Base-by-base conservation (phyloP, 495 filamentous ascomycete species). In the Thermothielavioides terrestris region DNA sequence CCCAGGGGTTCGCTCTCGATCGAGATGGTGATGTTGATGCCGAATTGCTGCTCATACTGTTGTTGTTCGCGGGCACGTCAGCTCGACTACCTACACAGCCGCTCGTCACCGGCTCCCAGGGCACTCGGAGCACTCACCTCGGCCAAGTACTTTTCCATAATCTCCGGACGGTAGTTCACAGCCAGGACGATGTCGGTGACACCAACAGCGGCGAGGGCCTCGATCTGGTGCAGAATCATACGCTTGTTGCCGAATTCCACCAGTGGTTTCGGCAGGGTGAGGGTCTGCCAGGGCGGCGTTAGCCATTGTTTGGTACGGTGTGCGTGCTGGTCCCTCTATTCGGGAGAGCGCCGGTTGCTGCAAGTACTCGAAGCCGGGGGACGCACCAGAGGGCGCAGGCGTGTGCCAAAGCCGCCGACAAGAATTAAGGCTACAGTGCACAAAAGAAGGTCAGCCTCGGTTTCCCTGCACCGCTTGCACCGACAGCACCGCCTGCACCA, bases 221-320 rank as follows among this genome's bases (percentile, higher is more conserved):
- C 90, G 58, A 98, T 86, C 69, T 98, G 92, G 75, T 98, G 92
- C 54, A 92, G 77, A 71, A 98, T 98, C 92, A 98, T 98, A 58
- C 90, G 92, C 67, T 88, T 89, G 77, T 98, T 98, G 58, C 81
- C 90, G 68, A 98, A 98, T 72, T 98, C 92, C 61, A 98, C 92
- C 57, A 98, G 76, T 37, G 92, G 92, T 68, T 98, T 98, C 21
- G 92, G 92, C 55, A 96, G 85, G 35, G 92, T 97, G 61, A 98
- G 79, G 48, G 92, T 98, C 91, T 96, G 42, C 26, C 21, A 38
- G 40, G 44, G 30, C 21, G 39, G 35, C 14, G 54, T 66, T 62
- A 68, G 64, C 52, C 44, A 56, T 42, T n/a, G n/a, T n/a, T n/a
- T n/a, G n/a, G n/a, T n/a, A 20, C 35, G 37, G 27, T 44, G 20